Evolutionary conservation across 2,329 filamentous ascomycete species (phyloP).

Genomic region (Monosporascus sp.): DNA sequence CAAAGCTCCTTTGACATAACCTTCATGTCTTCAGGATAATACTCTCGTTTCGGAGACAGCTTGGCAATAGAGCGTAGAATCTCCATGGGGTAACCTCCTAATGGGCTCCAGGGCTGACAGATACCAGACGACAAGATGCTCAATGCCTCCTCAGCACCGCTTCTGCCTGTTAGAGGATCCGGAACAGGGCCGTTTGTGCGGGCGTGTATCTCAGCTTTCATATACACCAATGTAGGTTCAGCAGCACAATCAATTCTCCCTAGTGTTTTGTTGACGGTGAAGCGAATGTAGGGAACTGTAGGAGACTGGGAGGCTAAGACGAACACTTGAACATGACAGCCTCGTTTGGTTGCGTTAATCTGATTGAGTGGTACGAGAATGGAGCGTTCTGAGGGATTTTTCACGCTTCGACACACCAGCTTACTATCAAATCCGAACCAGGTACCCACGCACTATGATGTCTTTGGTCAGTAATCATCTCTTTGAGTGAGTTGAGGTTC

Average conservation of each 20-base stretch:
- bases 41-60: slow-evolving; percentile 27
- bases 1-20: slow-evolving; percentile 32
- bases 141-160: slow-evolving; percentile 57
- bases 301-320: slow-evolving; percentile 25
- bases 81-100: slow-evolving; percentile 3
- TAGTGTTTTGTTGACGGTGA: slow-evolving; percentile 48
- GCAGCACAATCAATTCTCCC: slow-evolving; percentile 51
- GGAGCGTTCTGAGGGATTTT: slow-evolving; percentile 37
- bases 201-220: slow-evolving; percentile 55
- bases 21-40: slow-evolving; percentile 31
- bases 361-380: slow-evolving; percentile 49
- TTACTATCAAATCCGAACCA: slow-evolving; percentile 54
- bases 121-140: slow-evolving; percentile 42
- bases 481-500: background rate
- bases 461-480: background rate
- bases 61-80: slow-evolving; percentile 16
- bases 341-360: slow-evolving; percentile 20
- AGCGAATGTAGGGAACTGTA: slow-evolving; percentile 39
- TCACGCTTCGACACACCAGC: slow-evolving; percentile 46
- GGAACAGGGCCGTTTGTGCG: slow-evolving; percentile 52
- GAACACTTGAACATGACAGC: slow-evolving; percentile 38
- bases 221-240: slow-evolving; percentile 49
- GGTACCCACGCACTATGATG: slow-evolving; percentile 3
- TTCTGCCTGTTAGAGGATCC: slow-evolving; percentile 52
- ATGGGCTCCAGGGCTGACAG: slow-evolving; percentile 43